phyloP scores from a whole-genome alignment of 2,329 filamentous ascomycete genomes.

The Fusarium sp. region DNA sequence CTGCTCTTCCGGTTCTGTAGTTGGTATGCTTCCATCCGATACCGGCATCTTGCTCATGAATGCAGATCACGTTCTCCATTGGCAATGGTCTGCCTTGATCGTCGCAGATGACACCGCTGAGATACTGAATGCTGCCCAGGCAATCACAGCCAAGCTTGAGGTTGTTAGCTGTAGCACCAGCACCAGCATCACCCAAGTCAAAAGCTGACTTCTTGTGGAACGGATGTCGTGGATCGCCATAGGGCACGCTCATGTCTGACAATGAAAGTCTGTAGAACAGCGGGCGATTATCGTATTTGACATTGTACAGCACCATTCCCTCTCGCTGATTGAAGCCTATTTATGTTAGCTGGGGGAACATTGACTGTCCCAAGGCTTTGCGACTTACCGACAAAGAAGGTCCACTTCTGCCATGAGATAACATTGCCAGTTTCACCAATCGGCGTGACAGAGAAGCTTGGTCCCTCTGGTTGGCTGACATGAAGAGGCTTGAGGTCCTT shows the following conservation, averaged over 20 bases:
- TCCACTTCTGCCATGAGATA: constrained; percentile 76
- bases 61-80: constrained; percentile 71
- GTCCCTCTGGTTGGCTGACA: constrained; percentile 77
- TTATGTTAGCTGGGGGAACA: background rate
- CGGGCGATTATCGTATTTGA: constrained; percentile 74
- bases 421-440: constrained; percentile 52
- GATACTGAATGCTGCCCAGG: constrained; percentile 74
- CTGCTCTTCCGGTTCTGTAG: constrained; percentile 70
- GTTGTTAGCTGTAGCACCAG: constrained; percentile 76
- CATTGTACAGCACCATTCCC: constrained; percentile 76
- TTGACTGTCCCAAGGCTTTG: accelerated
- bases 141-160: constrained; percentile 77
- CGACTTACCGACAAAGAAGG: constrained; percentile 67
- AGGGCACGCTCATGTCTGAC: constrained; percentile 78
- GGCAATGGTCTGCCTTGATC: constrained; percentile 65
- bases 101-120: constrained; percentile 68
- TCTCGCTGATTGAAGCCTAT: constrained; percentile 74
- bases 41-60: constrained; percentile 78
- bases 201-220: constrained; percentile 79
- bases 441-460: constrained; percentile 68
- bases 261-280: constrained; percentile 77
- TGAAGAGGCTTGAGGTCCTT: constrained; percentile 76
- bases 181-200: constrained; percentile 77
- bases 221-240: constrained; percentile 73
- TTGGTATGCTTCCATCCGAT: constrained; percentile 82